Conservation (phyloP, 345 rosid genomes). For the Populus simonii region DNA sequence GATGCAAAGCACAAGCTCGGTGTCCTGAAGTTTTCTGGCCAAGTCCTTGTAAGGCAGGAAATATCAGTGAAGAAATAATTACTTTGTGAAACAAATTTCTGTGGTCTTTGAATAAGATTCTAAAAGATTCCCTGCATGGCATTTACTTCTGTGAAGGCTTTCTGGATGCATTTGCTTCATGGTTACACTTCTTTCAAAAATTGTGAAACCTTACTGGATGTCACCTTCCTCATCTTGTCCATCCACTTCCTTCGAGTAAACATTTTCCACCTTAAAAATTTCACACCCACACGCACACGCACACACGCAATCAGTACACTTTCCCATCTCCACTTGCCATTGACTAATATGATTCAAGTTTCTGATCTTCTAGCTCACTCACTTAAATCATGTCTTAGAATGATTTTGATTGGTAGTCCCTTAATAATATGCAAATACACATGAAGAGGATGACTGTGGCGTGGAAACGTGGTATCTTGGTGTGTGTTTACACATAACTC, state of each 20-base stretch:
- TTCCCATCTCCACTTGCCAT: neutral
- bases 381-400: neutral
- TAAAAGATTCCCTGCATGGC: neutral
- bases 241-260: neutral
- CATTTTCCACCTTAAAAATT: neutral
- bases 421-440: neutral
- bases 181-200: neutral
- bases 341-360: neutral
- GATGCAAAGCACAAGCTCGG: neutral
- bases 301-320: neutral
- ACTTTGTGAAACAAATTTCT: neutral
- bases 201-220: neutral
- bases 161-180: neutral
- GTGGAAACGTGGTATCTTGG: neutral
- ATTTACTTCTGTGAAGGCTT: neutral
- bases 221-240: neutral
- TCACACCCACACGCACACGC: too few relatives aligned
- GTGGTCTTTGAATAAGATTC: neutral
- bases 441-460: neutral
- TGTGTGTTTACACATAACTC: neutral
- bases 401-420: neutral
- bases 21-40: neutral
- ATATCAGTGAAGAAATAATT: neutral
- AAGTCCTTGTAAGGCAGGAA: neutral
- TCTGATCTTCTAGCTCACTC: neutral